Evolutionary conservation across 768 basidiomycete species (phyloP).

Genomic region (Pulveroboletus sp.): DNA sequence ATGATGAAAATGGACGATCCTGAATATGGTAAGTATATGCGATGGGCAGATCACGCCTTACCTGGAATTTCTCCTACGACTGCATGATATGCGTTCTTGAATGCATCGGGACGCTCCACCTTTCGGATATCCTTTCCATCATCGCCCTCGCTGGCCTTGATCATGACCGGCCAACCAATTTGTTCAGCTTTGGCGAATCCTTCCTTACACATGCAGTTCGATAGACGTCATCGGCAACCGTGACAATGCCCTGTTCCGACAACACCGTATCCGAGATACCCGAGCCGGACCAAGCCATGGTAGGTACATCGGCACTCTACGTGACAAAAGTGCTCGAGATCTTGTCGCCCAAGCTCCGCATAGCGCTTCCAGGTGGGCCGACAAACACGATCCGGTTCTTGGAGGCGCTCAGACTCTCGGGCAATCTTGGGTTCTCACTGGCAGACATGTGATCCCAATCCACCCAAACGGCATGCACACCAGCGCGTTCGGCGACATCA

Average conservation of each 20-base stretch:
- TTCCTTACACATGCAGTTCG: conserved; percentile 85
- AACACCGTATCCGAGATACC: conserved; percentile 87
- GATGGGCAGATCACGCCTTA: conserved; percentile 29
- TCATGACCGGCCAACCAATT: conserved; percentile 98
- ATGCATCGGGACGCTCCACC: conserved; percentile 81
- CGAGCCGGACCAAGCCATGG: conserved; percentile 98
- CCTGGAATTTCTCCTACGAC: conserved; percentile 97
- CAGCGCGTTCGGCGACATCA: conserved; percentile 94
- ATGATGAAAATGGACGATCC: conserved; percentile 99
- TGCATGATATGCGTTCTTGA: conserved; percentile 93
- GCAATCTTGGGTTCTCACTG: conserved; percentile 97
- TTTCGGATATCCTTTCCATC: conserved; percentile 99
- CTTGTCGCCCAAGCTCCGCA: conserved; percentile 99
- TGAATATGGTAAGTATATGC: conserved; percentile 24
- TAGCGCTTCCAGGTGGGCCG: conserved; percentile 96
- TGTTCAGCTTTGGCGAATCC: conserved; percentile 79
- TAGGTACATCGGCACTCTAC: conserved; percentile 93
- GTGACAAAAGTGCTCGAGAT: conserved; percentile 99
- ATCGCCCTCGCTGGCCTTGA: conserved; percentile 98
- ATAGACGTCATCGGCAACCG: conserved; percentile 91
- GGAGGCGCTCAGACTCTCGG: conserved; percentile 88
- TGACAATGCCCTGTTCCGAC: conserved; percentile 86
- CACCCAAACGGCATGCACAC: conserved; percentile 99
- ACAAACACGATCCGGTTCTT: conserved; percentile 98
- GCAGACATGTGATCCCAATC: conserved; percentile 99